Conservation (phyloP, 352 stramenopile genomes). For the Phytophthora ramorum region DNA sequence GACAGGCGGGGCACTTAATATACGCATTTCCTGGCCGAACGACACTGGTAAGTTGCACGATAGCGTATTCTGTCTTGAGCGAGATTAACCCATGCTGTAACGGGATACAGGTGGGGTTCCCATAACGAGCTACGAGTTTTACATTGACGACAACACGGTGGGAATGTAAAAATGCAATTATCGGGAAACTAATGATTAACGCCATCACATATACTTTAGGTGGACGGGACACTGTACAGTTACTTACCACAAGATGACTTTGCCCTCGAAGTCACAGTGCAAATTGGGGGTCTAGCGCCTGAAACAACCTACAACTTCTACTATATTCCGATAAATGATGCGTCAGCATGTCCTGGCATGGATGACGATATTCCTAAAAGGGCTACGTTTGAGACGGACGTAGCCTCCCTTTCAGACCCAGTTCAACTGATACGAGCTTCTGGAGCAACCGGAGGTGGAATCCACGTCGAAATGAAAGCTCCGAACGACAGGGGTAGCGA, state of each 20-base stretch:
- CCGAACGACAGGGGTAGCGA: constrained; percentile 53
- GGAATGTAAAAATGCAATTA: neutral
- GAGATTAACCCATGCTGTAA: neutral
- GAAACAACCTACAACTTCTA: constrained; percentile 50
- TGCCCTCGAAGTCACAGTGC: constrained; percentile 44
- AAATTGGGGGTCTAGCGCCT: constrained; percentile 53
- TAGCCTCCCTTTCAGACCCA: constrained; percentile 23
- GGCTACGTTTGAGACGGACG: constrained; percentile 32
- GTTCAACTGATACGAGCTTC: constrained; percentile 43
- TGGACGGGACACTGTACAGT: constrained; percentile 39
- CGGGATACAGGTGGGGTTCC: constrained; percentile 35
- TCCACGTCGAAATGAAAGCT: constrained; percentile 47
- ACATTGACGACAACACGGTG: constrained; percentile 42
- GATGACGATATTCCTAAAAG: constrained; percentile 7
- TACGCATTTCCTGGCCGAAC: constrained; percentile 54
- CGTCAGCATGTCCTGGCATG: constrained; percentile 42
- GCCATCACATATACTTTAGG: constrained; percentile 13
- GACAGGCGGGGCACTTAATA: constrained; percentile 53
- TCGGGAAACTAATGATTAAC: neutral
- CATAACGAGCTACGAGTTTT: constrained; percentile 47
- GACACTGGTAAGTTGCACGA: constrained; percentile 48
- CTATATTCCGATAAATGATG: constrained; percentile 54
- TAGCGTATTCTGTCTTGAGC: neutral
- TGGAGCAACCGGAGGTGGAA: constrained; percentile 58
- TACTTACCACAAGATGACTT: constrained; percentile 26